phyloP scores from a whole-genome alignment of 2,329 filamentous ascomycete genomes.

The Cordyceps fumosorosea region DNA sequence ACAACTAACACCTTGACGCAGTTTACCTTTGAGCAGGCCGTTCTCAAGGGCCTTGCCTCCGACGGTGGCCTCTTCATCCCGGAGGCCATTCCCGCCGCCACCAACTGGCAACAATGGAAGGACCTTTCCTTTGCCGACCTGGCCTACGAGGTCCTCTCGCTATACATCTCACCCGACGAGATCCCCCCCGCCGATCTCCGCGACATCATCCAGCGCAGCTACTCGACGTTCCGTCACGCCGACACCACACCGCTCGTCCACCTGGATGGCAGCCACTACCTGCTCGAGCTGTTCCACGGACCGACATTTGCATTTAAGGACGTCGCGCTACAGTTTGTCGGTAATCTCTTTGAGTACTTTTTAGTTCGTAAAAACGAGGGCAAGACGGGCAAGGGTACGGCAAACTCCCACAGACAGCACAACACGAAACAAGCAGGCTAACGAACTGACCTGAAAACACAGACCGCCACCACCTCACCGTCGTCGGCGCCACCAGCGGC shows the following conservation, averaged over 20 bases:
- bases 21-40: constrained; percentile 87
- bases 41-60: constrained; percentile 78
- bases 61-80: constrained; percentile 90
- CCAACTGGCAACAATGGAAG: constrained; percentile 63
- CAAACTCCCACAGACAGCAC: background rate
- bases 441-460: constrained; percentile 11
- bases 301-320: constrained; percentile 96
- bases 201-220: constrained; percentile 75
- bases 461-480: constrained; percentile 73
- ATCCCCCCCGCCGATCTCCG: constrained; percentile 76
- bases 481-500: constrained; percentile 80
- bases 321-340: constrained; percentile 85
- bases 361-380: constrained; percentile 65
- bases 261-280: constrained; percentile 69
- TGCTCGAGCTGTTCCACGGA: constrained; percentile 94
- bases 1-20: constrained; percentile 27
- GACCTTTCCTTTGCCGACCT: constrained; percentile 74
- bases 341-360: constrained; percentile 94
- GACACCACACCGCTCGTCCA: constrained; percentile 74
- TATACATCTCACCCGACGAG: constrained; percentile 80
- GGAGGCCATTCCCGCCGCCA: constrained; percentile 59
- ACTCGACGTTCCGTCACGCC: constrained; percentile 77
- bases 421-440: background rate
- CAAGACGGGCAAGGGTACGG: constrained; percentile 50
- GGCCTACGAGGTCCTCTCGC: constrained; percentile 75